Evolutionary conservation across 176 grass and related monocot genomes (phyloP), one percentile per base, ranked within the genome.

Genomic region (Saccharum officinarum): DNA sequence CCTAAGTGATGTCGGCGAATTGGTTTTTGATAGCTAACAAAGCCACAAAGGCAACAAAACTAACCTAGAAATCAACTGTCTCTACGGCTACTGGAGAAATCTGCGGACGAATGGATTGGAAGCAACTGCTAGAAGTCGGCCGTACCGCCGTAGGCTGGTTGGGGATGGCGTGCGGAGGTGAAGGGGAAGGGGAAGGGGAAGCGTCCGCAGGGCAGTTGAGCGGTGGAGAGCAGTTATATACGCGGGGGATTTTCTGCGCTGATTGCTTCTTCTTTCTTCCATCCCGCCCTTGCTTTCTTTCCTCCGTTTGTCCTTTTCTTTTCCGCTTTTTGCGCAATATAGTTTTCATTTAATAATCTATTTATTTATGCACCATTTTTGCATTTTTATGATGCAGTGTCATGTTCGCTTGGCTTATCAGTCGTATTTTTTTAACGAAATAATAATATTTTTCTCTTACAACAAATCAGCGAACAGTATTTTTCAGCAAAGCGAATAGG

Each of bases 1-100:
- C 17, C 46, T 25, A 37, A 70, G 83, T 78, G 73, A 71, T 57
- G 90, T 86, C 86, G 86, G 62, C 90, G 83, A 92, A 80, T 79
- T 83, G 69, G 28, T 76, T 64, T 64, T 82, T 37, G 86, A 60
- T 61, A 22, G 45, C 16, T 62, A 64, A 31, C 39, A 59, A 30
- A 79, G n/a, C 20, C 2, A 31, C 39, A 59, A 30, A 79, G n/a
- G 26, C 4, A 67, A 9, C 26, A 45, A 87, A 45, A 72, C 40
- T 47, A 63, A 59, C 10, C 52, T 57, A 81, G 14, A 36, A 80
- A 84, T 46, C 10, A 62, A 71, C 52, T 82, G 30, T 22, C 7
- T 8, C 28, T 42, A 62, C 20, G 30, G 37, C 47, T 86, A n/a
- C 34, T 52, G 78, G 80, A 73, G 71, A 39, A 66, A 67, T 80